Base-by-base conservation (phyloP, 345 rosid genomes). In the Populus tremula region DNA sequence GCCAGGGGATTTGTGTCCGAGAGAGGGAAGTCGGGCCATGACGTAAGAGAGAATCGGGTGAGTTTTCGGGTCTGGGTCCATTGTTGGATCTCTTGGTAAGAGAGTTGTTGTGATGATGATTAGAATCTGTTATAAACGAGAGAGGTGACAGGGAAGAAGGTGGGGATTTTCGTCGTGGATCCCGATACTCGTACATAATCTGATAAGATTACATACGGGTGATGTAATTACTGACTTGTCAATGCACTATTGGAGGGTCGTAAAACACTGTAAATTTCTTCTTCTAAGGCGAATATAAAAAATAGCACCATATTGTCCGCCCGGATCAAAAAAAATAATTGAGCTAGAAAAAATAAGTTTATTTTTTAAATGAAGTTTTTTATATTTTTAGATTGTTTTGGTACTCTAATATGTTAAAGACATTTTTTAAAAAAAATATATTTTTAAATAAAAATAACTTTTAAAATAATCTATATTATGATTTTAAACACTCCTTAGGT, bases 11-110 rank as follows among this genome's bases (percentile, higher is more conserved):
- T 38, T 89, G 59, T 89, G 56, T 25, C 89, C 81, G 71, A 94
- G 70, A n/a, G 98, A 85, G 49, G 99, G 94, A 53, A 90, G 84
- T 20, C 90, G 92, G 71, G 84, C 81, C 84, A 93, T 81, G 82
- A 96, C 93, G 86, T 92, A 96, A 76, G 98, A 93, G 49, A 96
- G 98, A 69, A 96, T 80, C 31, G 99, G 99, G 81, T 85, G 87
- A 41, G 81, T 80, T 50, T 84, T 86, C 59, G 93, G 91, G 79
- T 87, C 89, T 2, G 97, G 97, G 77, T 96, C 98, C 97, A 92
- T 91, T 9, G 5, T 59, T 0, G 16, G 27, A 59, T 59, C 64
- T 23, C 11, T 0, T 3, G 10, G 14, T 11, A 25, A 59, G 62
- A 54, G 29, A 31, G 80, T 18, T 74, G 13, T 0, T 9, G 8